phyloP scores from a whole-genome alignment of 441 rosid species.

The Erodium chrysanthum region DNA sequence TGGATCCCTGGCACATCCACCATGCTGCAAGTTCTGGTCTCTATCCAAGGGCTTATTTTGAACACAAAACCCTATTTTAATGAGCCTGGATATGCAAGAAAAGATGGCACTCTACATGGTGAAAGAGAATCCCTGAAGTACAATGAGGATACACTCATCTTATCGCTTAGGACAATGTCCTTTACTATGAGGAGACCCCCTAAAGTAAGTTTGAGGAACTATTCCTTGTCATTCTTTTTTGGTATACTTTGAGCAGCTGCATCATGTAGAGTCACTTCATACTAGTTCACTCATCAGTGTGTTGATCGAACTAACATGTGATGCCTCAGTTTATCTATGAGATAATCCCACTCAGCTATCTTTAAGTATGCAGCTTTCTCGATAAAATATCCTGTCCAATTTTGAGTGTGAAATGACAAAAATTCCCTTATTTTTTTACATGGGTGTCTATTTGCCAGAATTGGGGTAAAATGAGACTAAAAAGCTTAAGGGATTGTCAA shows the following conservation, averaged over 20 bases:
- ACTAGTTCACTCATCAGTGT: not conserved
- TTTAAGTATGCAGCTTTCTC: no score
- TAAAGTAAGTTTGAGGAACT: conserved; percentile 30
- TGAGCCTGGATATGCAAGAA: conserved; percentile 94
- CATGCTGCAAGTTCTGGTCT: conserved; percentile 94
- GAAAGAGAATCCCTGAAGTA: conserved; percentile 83
- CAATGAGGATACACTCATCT: conserved; percentile 80
- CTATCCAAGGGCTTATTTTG: conserved; percentile 90
- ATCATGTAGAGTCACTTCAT: not conserved
- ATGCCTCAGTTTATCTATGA: no score
- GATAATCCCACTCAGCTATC: no score
- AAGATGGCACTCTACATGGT: conserved; percentile 84
- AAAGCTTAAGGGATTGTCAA: no score
- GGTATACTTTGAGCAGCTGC: not conserved
- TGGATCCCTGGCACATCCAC: conserved; percentile 94
- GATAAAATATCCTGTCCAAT: no score
- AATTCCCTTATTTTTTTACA: no score
- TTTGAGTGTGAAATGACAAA: no score
- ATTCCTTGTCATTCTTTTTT: not conserved
- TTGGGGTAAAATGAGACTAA: no score
- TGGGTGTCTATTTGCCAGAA: no score
- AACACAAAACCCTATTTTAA: conserved; percentile 93
- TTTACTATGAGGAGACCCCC: conserved; percentile 79
- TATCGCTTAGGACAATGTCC: conserved; percentile 89
- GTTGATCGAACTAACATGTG: not conserved